These are phyloP conservation scores for Colletotrichum limetticola DNA, from an alignment of 2,329 filamentous ascomycete species.

Conservation along the genomic window DNA sequence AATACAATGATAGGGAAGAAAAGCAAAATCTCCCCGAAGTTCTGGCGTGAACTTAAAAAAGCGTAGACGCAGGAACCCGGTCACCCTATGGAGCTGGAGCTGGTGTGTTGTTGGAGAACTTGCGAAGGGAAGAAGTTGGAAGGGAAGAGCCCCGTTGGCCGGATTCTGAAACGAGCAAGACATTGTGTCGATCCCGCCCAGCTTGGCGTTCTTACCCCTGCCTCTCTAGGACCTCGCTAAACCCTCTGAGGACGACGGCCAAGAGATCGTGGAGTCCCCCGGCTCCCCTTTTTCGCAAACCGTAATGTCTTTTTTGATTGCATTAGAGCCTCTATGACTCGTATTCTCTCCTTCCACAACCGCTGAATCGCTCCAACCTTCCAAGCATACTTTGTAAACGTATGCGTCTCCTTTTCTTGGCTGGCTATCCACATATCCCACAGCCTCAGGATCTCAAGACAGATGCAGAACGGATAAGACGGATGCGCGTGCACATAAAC, in stretches of 20 bases:
- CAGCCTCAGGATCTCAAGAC: not conserved
- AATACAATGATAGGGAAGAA: not conserved
- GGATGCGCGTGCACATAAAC: not conserved
- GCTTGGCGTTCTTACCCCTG: slow-evolving; percentile 3
- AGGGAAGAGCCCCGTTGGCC: slow-evolving; percentile 2
- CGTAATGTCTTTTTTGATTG: slow-evolving; percentile 27
- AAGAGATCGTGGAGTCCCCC: slow-evolving; percentile 11
- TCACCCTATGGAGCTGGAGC: not conserved
- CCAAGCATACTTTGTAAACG: not conserved
- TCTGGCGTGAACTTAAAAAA: not conserved
- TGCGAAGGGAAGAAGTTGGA: not conserved
- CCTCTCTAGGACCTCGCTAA: not conserved
- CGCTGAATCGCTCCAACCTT: not conserved
- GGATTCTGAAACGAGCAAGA: slow-evolving; percentile 27
- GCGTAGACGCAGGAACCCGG: not conserved
- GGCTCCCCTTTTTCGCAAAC: not conserved
- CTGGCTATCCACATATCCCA: not conserved
- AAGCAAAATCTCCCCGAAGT: not conserved
- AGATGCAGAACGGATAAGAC: not conserved
- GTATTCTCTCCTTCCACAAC: not conserved
- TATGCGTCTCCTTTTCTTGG: not conserved
- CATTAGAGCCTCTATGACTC: slow-evolving; percentile 19
- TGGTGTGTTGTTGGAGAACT: not conserved
- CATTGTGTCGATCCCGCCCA: slow-evolving; percentile 16
- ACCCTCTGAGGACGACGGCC: not conserved